Conservation (phyloP, 305 asterid species). For the Stenogyne calaminthoides region DNA sequence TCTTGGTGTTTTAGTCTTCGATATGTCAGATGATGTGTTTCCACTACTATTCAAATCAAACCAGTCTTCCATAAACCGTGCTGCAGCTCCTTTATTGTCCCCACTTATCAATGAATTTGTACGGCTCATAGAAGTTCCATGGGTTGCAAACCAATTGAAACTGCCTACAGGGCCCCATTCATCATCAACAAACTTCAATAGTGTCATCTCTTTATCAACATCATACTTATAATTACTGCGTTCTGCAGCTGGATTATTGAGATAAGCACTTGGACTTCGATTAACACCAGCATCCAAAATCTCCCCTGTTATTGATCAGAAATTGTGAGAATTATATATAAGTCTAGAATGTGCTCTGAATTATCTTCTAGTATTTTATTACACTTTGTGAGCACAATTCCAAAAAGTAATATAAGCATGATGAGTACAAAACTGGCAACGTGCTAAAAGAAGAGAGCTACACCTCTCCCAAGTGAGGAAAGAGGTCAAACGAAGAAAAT, state of each 20-base stretch:
- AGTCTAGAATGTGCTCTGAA: conserved; percentile 11
- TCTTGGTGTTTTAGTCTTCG: conserved; percentile 49
- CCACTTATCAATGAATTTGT: conserved; percentile 94
- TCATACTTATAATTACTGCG: conserved; percentile 85
- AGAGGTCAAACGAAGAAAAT: conserved; percentile 17
- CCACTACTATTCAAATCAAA: conserved; percentile 58
- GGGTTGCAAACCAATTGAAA: conserved; percentile 99
- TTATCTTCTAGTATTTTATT: background rate
- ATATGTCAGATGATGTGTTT: conserved; percentile 33
- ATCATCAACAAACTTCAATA: conserved; percentile 84
- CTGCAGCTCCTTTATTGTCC: conserved; percentile 99
- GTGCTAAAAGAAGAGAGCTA: conserved; percentile 20
- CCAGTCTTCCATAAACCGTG: conserved; percentile 99
- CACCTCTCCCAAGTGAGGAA: conserved; percentile 9
- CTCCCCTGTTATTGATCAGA: conserved; percentile 66
- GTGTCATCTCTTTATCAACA: conserved; percentile 92
- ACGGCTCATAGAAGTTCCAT: conserved; percentile 99
- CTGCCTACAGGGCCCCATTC: conserved; percentile 99
- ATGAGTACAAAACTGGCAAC: background rate
- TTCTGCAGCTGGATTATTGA: conserved; percentile 84
- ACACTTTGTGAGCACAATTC: background rate
- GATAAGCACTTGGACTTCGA: conserved; percentile 98
- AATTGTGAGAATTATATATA: conserved; percentile 24
- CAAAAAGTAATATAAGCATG: conserved; percentile 20
- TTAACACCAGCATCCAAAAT: conserved; percentile 86